Conservation (phyloP, 2,329 filamentous ascomycete species). For the Thyridium curvatum region DNA sequence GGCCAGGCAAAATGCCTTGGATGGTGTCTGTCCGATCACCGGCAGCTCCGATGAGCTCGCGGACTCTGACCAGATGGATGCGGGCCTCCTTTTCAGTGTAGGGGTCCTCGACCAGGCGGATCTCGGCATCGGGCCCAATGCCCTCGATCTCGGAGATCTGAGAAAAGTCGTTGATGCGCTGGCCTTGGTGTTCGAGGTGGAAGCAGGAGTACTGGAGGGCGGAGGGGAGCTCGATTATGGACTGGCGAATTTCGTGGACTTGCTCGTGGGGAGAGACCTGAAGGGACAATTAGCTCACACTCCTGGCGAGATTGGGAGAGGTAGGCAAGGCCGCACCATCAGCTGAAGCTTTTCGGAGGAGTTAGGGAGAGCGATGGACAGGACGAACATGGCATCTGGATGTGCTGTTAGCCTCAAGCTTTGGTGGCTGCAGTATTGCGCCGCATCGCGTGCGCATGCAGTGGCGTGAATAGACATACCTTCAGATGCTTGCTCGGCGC, state of each 20-base stretch:
- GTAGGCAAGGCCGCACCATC: conserved; percentile 50
- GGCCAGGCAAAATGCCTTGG: conserved; percentile 77
- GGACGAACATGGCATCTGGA: conserved; percentile 43
- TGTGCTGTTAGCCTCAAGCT: conserved; percentile 11
- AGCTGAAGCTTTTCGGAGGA: conserved; percentile 74
- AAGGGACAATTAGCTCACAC: conserved; percentile 14
- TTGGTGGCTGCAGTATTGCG: conserved; percentile 13
- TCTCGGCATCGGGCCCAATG: conserved; percentile 69
- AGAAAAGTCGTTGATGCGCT: conserved; percentile 91
- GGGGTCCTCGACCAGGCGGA: conserved; percentile 82
- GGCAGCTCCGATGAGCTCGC: conserved; percentile 88
- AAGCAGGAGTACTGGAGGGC: conserved; percentile 99
- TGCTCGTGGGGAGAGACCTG: conserved; percentile 91
- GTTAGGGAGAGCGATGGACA: conserved; percentile 79
- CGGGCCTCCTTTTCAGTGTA: conserved; percentile 98
- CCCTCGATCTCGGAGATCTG: conserved; percentile 84
- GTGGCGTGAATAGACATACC: conserved; percentile 17
- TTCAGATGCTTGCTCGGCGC: conserved; percentile 20
- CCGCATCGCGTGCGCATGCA: too few relatives aligned
- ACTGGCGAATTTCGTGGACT: conserved; percentile 94
- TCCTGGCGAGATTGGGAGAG: conserved; percentile 2
- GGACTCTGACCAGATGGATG: conserved; percentile 84
- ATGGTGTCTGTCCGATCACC: conserved; percentile 82
- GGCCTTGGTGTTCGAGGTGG: conserved; percentile 85
- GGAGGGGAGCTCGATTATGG: conserved; percentile 85